phyloP scores from a whole-genome alignment of 345 rosid species.

The Hibiscus tridactylites region DNA sequence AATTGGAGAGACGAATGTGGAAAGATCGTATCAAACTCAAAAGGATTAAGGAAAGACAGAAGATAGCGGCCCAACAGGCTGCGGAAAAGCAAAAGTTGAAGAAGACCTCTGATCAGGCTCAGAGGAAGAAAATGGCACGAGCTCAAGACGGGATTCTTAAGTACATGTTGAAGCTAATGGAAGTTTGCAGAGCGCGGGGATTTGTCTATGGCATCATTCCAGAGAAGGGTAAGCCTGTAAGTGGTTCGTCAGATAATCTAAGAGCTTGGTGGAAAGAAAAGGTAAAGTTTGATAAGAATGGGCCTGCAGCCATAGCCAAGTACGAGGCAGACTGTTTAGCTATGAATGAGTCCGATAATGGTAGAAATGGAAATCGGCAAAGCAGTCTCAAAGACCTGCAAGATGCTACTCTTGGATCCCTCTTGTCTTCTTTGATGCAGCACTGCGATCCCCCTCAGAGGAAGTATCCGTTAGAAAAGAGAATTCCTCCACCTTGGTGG shows the following conservation, averaged over 20 bases:
- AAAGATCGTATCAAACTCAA: background rate
- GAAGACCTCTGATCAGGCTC: background rate
- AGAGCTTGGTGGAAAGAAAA: conserved; percentile 3
- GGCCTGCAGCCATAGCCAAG: background rate
- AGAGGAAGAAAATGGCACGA: background rate
- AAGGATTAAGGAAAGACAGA: background rate
- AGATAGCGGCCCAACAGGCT: background rate
- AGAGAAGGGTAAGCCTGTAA: background rate
- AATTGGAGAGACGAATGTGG: conserved; percentile 5
- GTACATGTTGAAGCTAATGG: background rate
- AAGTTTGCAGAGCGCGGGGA: background rate
- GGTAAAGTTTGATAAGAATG: background rate
- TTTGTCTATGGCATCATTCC: background rate
- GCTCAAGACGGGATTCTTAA: background rate
- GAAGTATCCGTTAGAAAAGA: conserved; percentile 89
- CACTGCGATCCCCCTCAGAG: conserved; percentile 67
- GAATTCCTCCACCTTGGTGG: conserved; percentile 98
- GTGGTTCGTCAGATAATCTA: background rate
- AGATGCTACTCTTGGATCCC: conserved; percentile 94
- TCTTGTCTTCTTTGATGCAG: conserved; percentile 59
- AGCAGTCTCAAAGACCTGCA: conserved; percentile 80
- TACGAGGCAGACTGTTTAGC: conserved; percentile 73
- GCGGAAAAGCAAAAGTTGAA: background rate
- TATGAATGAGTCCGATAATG: conserved; percentile 45
- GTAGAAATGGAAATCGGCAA: conserved; percentile 45